Conservation (phyloP, 2,329 filamentous ascomycete species). For the Cladosporium sp. region DNA sequence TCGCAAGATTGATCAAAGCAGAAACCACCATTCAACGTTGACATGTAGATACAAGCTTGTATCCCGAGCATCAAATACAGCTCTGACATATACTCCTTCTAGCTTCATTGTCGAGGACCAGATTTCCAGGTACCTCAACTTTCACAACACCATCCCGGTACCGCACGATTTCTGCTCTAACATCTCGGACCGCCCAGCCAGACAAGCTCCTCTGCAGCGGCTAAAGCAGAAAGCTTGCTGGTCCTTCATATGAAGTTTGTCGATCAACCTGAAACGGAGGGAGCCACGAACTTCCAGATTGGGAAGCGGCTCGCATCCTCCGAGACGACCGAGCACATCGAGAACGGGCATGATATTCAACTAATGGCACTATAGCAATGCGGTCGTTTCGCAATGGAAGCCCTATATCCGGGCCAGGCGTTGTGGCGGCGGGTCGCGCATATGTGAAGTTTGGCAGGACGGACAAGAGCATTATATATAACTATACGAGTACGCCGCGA, state of each 20-base stretch:
- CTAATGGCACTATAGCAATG: neutral
- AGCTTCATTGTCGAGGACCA: no score
- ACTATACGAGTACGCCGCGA: neutral
- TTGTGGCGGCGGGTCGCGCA: neutral
- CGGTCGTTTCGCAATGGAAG: neutral
- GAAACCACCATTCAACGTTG: no score
- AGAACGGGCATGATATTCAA: neutral
- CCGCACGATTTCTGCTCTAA: no score
- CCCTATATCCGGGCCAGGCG: neutral
- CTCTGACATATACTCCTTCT: no score
- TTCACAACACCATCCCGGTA: no score
- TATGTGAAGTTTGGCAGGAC: neutral
- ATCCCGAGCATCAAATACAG: no score
- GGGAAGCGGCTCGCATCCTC: neutral
- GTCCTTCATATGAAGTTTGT: neutral
- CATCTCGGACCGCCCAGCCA: constrained; percentile 4
- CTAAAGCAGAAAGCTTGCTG: constrained; percentile 4
- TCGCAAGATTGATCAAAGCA: no score
- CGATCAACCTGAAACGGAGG: constrained; percentile 8
- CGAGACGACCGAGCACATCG: neutral
- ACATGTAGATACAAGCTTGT: no score
- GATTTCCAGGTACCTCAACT: no score
- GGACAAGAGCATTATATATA: neutral
- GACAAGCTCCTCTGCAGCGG: constrained; percentile 1
- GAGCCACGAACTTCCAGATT: neutral